Conservation (phyloP, 1,284 basidiomycete species). For the Malassezia pachydermatis region DNA sequence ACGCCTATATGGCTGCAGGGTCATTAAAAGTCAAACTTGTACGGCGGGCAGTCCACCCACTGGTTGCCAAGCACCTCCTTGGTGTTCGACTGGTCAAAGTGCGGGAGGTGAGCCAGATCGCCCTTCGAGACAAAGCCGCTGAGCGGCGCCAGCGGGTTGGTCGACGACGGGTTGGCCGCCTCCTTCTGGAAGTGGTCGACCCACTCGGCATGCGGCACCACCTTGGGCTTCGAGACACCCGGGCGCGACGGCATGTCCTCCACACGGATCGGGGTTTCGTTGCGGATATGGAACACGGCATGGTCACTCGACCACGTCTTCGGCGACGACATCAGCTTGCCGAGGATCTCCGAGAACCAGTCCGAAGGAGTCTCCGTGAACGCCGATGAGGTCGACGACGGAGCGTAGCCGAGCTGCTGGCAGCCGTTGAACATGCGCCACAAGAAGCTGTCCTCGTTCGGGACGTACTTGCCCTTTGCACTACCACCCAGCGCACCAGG, state of each 20-base stretch:
- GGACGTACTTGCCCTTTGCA: conserved; percentile 21
- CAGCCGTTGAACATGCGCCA: conserved; percentile 14
- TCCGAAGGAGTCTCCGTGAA: conserved; percentile 17
- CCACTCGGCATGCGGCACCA: conserved; percentile 15
- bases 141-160: conserved; percentile 15
- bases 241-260: not conserved
- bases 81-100: conserved; percentile 13
- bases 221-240: not conserved
- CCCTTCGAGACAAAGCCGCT: conserved; percentile 14
- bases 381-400: not conserved
- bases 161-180: conserved; percentile 13
- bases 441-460: conserved; percentile 19
- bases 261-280: not conserved
- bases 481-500: conserved; percentile 47
- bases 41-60: conserved; percentile 11
- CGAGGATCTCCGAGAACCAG: conserved; percentile 19
- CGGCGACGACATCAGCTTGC: conserved; percentile 12
- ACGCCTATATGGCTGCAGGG: too few relatives aligned
- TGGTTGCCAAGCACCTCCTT: conserved; percentile 10
- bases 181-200: conserved; percentile 15
- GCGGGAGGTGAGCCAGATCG: conserved; percentile 16
- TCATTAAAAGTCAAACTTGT: conserved; percentile 10
- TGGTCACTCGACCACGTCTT: conserved; percentile 11
- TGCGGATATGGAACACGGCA: conserved; percentile 16
- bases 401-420: conserved; percentile 12